Evolutionary conservation across 2,329 filamentous ascomycete species (phyloP).

Genomic region (Sarocladiaceae sp.): DNA sequence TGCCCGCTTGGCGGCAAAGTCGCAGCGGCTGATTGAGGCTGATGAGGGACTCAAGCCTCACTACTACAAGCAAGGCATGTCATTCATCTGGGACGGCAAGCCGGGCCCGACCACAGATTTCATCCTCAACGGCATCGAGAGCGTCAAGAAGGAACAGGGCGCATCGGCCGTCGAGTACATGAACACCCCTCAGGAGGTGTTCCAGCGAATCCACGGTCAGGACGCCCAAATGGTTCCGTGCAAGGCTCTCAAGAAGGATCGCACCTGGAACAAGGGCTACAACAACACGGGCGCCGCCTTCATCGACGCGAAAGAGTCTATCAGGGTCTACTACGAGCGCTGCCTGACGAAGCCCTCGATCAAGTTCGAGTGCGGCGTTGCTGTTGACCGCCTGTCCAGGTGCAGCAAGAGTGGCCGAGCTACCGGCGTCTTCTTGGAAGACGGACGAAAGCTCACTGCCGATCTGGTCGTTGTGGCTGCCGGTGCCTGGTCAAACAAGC

Average conservation of each 20-base stretch:
- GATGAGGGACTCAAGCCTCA: conserved; percentile 15
- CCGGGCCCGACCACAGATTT: conserved; percentile 14
- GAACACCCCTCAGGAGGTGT: conserved; percentile 14
- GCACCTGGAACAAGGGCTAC: conserved; percentile 18
- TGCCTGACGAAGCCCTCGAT: conserved; percentile 15
- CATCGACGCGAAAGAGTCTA: conserved; percentile 18
- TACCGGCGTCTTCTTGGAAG: conserved; percentile 15
- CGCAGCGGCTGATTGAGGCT: conserved; percentile 11
- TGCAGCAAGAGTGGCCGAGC: conserved; percentile 8
- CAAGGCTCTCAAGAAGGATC: not conserved
- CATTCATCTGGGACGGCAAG: conserved; percentile 16
- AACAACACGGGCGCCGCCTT: conserved; percentile 19
- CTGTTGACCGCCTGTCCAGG: conserved; percentile 11
- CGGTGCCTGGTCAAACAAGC: conserved; percentile 18
- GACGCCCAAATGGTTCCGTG: conserved; percentile 10
- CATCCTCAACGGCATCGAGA: conserved; percentile 11
- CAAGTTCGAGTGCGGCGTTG: conserved; percentile 15
- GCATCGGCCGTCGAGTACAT: not conserved
- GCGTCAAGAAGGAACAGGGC: not conserved
- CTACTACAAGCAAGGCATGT: conserved; percentile 20
- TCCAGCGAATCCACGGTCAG: conserved; percentile 17
- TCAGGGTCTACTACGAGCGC: conserved; percentile 19
- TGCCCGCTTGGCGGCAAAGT: conserved; percentile 15
- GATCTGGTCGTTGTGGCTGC: conserved; percentile 16
- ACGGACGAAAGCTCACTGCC: conserved; percentile 13